Evolutionary conservation across 2,329 filamentous ascomycete species (phyloP).

Genomic region (Aquanectria penicillioides): DNA sequence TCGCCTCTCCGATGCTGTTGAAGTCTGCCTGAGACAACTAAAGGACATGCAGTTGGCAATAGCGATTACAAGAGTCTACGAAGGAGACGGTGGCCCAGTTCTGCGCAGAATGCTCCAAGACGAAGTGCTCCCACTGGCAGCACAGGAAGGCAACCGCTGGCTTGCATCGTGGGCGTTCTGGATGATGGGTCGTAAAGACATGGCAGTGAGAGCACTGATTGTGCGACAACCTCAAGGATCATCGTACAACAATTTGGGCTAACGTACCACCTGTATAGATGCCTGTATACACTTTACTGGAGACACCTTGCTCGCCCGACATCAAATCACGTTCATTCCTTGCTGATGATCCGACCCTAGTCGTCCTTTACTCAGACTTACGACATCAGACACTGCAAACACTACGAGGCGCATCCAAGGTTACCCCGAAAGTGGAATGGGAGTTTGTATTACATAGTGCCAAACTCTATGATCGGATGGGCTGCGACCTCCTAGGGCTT

Average conservation of each 20-base stretch:
- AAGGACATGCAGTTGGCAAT: constrained; percentile 91
- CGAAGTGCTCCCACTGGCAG: constrained; percentile 80
- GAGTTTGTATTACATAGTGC: constrained; percentile 89
- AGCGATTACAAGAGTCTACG: constrained; percentile 86
- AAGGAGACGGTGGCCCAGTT: constrained; percentile 82
- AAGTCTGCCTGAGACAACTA: constrained; percentile 86
- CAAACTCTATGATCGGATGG: constrained; percentile 87
- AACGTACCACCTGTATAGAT: constrained; percentile 63
- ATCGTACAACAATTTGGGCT: neutral
- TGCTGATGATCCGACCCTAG: constrained; percentile 88
- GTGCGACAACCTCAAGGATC: constrained; percentile 57
- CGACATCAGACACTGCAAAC: constrained; percentile 85
- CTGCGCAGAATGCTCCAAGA: constrained; percentile 80
- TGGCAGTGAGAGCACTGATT: constrained; percentile 85
- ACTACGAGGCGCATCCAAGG: constrained; percentile 83
- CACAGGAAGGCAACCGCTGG: constrained; percentile 88
- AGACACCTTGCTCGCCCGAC: constrained; percentile 74
- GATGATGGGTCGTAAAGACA: constrained; percentile 84
- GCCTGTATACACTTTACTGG: constrained; percentile 79
- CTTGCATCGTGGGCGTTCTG: constrained; percentile 95
- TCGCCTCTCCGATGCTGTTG: constrained; percentile 84
- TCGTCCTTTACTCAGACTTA: constrained; percentile 88
- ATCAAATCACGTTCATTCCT: constrained; percentile 82
- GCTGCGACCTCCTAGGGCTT: constrained; percentile 88
- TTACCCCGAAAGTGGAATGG: constrained; percentile 84